Evolutionary conservation across 352 stramenopile genomes (phyloP), one percentile per base, ranked within the genome.

Genomic region (Phytophthora pini): DNA sequence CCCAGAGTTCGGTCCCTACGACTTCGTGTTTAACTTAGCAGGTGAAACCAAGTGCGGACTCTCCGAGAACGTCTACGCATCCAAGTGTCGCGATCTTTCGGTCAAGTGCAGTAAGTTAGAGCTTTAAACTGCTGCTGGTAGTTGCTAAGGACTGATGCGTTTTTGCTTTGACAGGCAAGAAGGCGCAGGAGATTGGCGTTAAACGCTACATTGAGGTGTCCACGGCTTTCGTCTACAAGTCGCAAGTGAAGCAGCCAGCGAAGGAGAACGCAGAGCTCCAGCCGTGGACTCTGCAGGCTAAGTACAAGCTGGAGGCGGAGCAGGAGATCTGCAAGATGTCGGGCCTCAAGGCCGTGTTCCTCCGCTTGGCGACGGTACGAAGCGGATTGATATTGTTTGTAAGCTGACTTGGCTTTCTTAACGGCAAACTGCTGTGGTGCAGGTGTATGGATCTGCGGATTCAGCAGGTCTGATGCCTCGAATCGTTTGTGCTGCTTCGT

Each of bases 171-270:
- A 39, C 64, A 82, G 83, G 84, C 32, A 80, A 83, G 48, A 91
- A 91, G 61, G 83, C 80, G 6, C 65, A 84, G 31, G 77, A 84
- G 40, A 54, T 93, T 47, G 73, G 82, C 11, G 79, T 95, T n/a
- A 90, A 89, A 56, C 81, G 85, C 27, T 95, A 84, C 56, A 61
- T 96, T 57, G 88, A 96, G 71, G 84, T 96, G 13, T 96, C 88
- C 17, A 95, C 88, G 22, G 84, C 83, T n/a, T 93, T 93, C 49
- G 87, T 96, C 48, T 96, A 96, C 81, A 94, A 93, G 62, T 94
- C 87, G 24, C 85, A 94, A 63, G 72, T 77, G 1, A 94, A 94
- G 62, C 43, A 78, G 15, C 76, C 88, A 0, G 88, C 87, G 3
- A 72, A 69, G 10, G 88, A 96, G 56, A 54, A 52, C 0, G 82